Base-by-base conservation (phyloP, 1,284 basidiomycete species). In the Puccinia triticina region DNA sequence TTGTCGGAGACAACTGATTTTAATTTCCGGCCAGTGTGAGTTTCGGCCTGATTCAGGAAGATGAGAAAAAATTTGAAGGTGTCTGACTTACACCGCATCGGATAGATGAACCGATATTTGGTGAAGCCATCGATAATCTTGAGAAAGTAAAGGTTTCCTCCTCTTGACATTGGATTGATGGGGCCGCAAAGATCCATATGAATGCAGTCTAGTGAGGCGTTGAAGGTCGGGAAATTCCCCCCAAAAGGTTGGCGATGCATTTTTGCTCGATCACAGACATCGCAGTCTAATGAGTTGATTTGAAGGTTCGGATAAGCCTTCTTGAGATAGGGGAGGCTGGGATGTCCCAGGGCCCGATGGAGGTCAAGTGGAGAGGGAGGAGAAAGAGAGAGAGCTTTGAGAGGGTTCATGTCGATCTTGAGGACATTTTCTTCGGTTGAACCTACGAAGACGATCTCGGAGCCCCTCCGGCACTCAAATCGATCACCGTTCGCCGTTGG, bases 1-100 rank as follows among this genome's bases (percentile, higher is more conserved):
- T 87, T 86, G 84, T 89, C 87, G 83, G 85, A 83, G 69, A 46
- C 55, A 7, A 57, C 55, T 4, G 55, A 57, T 5, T 7, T 29
- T 8, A 57, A 18, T 29, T 57, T 57, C 4, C 21, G 5, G 55
- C 26, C 26, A 18, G 26, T 5, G 26, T 4, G 16, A 18, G 4
- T 57, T 18, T 57, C 55, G 26, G 16, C 55, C 16, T 57, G 7
- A 8, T 5, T 7, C 5, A 57, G 55, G 26, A 57, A 57, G 55
- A 18, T 23, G 23, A 4, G 21, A 18, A 57, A 57, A 8, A 18
- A 7, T n/a, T 23, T 4, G 21, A 57, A 57, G 16, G 55, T 57
- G 21, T 57, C 55, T 8, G 55, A 57, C 21, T 57, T 57, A 18
- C 26, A 8, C 7, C 5, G 5, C 7, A 57, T 57, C 23, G 55